Conservation (phyloP, 2,329 filamentous ascomycete species). For the Dothistroma septosporum region DNA sequence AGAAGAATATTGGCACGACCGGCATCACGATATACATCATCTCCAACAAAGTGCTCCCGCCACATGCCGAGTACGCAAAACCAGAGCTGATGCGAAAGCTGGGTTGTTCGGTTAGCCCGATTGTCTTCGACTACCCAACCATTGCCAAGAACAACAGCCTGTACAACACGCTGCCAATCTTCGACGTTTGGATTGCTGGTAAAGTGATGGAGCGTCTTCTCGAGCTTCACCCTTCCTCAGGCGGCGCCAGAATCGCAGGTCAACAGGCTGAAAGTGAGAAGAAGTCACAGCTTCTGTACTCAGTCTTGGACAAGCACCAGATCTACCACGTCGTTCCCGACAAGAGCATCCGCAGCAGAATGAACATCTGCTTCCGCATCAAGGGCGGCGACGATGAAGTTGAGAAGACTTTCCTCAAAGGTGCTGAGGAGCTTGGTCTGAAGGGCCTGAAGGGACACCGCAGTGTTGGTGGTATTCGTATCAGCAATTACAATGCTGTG, state of each 20-base stretch:
- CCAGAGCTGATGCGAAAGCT: constrained; percentile 68
- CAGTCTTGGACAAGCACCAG: constrained; percentile 67
- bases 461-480: constrained; percentile 78
- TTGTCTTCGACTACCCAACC: constrained; percentile 76
- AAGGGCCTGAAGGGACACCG: constrained; percentile 85
- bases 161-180: constrained; percentile 94
- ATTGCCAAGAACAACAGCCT: constrained; percentile 90
- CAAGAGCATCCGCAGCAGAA: constrained; percentile 71
- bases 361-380: constrained; percentile 77
- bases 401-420: constrained; percentile 76
- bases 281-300: constrained; percentile 76
- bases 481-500: constrained; percentile 86
- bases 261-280: constrained; percentile 69
- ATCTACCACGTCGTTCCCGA: constrained; percentile 77
- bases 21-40: constrained; percentile 84
- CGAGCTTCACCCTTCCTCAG: constrained; percentile 44
- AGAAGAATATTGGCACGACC: constrained; percentile 87
- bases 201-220: constrained; percentile 78
- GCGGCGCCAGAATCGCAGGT: constrained; percentile 60
- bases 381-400: constrained; percentile 47
- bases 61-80: constrained; percentile 60
- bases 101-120: constrained; percentile 70
- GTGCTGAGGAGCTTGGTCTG: constrained; percentile 63
- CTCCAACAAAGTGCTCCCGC: constrained; percentile 73
- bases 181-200: constrained; percentile 88